phyloP scores from a whole-genome alignment of 768 basidiomycete genomes.

The Leccinellum albellum region DNA sequence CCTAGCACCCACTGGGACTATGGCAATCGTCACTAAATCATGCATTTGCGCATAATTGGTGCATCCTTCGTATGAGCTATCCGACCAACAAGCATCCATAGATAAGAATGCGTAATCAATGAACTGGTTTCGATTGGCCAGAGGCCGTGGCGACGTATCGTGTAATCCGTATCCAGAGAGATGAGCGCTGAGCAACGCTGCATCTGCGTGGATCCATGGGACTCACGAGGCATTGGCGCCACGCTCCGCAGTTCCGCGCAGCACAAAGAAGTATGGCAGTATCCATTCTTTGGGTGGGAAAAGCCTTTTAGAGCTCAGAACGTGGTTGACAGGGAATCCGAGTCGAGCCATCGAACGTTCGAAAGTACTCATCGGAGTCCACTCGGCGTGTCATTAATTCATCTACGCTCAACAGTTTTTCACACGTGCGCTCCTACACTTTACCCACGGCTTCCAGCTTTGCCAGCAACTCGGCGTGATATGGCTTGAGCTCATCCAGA shows the following conservation, averaged over 20 bases:
- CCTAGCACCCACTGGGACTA: too few relatives aligned
- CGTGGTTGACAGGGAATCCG: neutral
- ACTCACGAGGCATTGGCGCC: neutral
- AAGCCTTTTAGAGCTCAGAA: neutral
- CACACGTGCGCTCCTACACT: slow-evolving; percentile 8
- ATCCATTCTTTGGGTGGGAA: neutral
- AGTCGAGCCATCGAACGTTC: neutral
- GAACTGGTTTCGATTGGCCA: neutral
- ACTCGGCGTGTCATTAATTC: neutral
- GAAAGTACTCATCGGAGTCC: neutral
- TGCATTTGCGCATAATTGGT: neutral
- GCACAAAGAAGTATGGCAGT: neutral
- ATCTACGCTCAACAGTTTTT: neutral
- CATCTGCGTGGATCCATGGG: neutral
- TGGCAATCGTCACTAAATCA: neutral
- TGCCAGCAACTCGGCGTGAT: slow-evolving; percentile 14
- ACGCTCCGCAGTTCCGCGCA: neutral
- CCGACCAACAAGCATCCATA: neutral
- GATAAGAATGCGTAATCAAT: too few relatives aligned
- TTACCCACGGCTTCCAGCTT: slow-evolving; percentile 18
- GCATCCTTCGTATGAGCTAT: neutral
- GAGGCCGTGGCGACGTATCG: too few relatives aligned
- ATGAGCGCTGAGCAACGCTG: neutral
- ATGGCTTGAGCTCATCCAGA: slow-evolving; percentile 23
- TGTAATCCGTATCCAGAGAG: neutral